A percentile compares a stretch with the other conserved stretches of the same genome.
Conservation (phyloP, 148 eudicot species). For the Persicaria maculosa region DNA sequence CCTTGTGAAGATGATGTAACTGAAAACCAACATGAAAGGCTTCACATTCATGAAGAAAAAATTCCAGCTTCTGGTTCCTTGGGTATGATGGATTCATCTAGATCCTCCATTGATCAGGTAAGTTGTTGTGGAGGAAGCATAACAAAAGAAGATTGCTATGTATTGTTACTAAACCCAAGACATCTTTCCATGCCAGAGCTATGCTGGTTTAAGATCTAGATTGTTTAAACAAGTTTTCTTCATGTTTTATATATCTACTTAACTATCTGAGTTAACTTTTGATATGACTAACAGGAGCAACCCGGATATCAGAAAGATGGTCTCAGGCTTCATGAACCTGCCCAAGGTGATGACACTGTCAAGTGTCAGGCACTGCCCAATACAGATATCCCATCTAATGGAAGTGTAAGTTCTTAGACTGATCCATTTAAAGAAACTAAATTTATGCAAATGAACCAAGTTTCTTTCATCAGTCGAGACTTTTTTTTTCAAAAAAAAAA, state of each 20-base stretch:
- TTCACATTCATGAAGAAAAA: slow-evolving; percentile 25
- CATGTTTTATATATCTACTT: background rate
- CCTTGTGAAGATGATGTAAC: slow-evolving; percentile 35
- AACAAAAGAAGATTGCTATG: slow-evolving; percentile 18
- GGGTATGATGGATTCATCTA: slow-evolving; percentile 23
- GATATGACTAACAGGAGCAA: slow-evolving; percentile 44
- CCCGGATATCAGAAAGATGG: slow-evolving; percentile 17
- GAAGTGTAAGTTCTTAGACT: slow-evolving; percentile 32
- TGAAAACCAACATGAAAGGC: slow-evolving; percentile 29
- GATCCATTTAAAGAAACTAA: background rate
- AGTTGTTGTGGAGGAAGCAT: slow-evolving; percentile 22
- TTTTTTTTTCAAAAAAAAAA: background rate
- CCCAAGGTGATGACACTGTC: slow-evolving; percentile 15
- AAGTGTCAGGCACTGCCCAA: slow-evolving; percentile 18
- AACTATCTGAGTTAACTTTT: slow-evolving; percentile 9
- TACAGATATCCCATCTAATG: slow-evolving; percentile 27
- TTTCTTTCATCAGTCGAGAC: background rate
- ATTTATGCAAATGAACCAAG: background rate
- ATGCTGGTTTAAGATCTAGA: slow-evolving; percentile 1
- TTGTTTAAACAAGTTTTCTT: slow-evolving; percentile 24
- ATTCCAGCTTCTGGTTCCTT: slow-evolving; percentile 30
- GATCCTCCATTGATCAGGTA: slow-evolving; percentile 19
- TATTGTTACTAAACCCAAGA: slow-evolving; percentile 22
- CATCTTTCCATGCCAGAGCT: background rate
- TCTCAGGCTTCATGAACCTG: slow-evolving; percentile 23